A percentile compares a stretch with the other conserved stretches of the same genome.
phyloP scores from a whole-genome alignment of 768 basidiomycete genomes.

The Galerina sulciceps region DNA sequence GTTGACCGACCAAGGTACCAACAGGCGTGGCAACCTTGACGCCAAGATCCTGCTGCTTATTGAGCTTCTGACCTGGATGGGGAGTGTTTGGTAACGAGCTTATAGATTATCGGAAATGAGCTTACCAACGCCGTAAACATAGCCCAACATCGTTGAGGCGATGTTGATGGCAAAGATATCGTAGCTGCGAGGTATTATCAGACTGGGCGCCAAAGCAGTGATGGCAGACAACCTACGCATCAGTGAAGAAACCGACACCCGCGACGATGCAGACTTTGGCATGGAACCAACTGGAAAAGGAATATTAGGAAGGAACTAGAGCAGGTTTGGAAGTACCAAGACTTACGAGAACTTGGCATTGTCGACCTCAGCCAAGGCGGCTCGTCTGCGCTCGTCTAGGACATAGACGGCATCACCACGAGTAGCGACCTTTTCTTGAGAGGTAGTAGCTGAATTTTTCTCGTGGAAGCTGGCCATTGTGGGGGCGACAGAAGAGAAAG shows the following conservation, averaged over 20 bases:
- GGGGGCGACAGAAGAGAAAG: constrained; percentile 6
- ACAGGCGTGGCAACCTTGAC: constrained; percentile 79
- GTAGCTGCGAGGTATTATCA: constrained; percentile 44
- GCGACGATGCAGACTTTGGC: constrained; percentile 72
- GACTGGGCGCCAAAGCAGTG: constrained; percentile 1
- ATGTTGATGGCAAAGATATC: constrained; percentile 93
- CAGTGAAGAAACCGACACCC: constrained; percentile 92
- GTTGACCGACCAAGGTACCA: constrained; percentile 75
- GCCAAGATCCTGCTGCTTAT: constrained; percentile 71
- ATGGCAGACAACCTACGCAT: constrained; percentile 58
- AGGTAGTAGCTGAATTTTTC: constrained; percentile 39
- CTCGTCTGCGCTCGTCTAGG: constrained; percentile 75
- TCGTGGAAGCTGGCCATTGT: constrained; percentile 42
- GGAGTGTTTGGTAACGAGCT: neutral
- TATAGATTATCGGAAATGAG: neutral
- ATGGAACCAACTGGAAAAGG: constrained; percentile 73
- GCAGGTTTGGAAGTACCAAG: neutral
- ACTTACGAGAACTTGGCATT: constrained; percentile 82
- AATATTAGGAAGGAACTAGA: neutral
- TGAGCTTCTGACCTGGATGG: constrained; percentile 41
- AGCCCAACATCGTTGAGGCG: constrained; percentile 81
- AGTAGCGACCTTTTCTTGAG: constrained; percentile 30
- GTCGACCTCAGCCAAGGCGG: constrained; percentile 86
- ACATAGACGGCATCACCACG: constrained; percentile 35
- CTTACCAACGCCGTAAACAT: constrained; percentile 63